Conservation (phyloP, 176 grass and related monocot genomes). For the Bothriochloa decipiens region DNA sequence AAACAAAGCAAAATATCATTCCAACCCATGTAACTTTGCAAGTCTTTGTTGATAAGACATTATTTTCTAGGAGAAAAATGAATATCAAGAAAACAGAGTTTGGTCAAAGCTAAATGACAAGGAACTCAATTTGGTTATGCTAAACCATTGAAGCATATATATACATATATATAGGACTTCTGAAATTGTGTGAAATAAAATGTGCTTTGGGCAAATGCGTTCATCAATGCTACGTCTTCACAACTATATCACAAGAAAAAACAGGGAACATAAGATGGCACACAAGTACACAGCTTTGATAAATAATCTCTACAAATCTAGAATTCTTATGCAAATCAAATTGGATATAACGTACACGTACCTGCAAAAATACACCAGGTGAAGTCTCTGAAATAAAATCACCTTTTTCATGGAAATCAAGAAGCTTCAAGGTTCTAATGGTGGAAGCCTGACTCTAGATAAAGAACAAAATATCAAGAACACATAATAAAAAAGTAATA, state of each 20-base stretch:
- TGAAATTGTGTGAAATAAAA: background rate
- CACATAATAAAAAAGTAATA: constrained; percentile 39
- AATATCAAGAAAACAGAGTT: background rate
- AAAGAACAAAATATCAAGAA: constrained; percentile 10
- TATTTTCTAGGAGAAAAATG: background rate
- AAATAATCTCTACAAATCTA: background rate
- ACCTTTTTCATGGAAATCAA: constrained; percentile 58
- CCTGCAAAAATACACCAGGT: constrained; percentile 92
- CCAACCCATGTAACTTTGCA: background rate
- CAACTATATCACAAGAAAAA: background rate
- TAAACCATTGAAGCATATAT: background rate
- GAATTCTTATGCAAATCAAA: constrained; percentile 31
- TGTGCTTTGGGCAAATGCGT: background rate
- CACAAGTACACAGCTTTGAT: constrained; percentile 23
- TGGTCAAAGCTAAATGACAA: constrained; percentile 17
- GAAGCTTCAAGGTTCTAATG: constrained; percentile 70
- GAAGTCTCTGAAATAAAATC: constrained; percentile 67
- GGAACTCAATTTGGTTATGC: background rate
- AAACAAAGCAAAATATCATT: background rate
- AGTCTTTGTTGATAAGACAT: background rate
- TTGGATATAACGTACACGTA: constrained; percentile 52
- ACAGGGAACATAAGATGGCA: background rate
- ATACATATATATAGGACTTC: background rate
- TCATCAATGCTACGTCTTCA: background rate
- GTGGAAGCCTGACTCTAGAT: constrained; percentile 63